Conservation (phyloP, 1,284 basidiomycete species). For the Vanrija sp. region DNA sequence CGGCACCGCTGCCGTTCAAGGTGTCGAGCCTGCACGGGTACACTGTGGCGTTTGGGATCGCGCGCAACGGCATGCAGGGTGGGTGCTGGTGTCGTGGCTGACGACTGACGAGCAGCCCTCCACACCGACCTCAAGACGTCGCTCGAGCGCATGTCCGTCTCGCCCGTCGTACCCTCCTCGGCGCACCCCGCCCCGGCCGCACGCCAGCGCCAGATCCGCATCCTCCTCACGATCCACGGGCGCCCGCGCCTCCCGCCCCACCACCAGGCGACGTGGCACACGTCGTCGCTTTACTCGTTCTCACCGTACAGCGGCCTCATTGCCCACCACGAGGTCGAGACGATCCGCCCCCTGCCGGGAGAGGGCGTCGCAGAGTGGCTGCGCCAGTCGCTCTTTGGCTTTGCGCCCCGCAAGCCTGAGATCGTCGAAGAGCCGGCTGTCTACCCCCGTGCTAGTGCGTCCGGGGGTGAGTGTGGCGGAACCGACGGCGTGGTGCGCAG, state of each 20-base stretch:
- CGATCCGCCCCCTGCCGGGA: conserved; percentile 47
- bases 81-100: conserved; percentile 6
- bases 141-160: conserved; percentile 43
- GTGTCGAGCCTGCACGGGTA: conserved; percentile 42
- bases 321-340: conserved; percentile 46
- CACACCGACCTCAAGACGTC: conserved; percentile 38
- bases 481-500: too few relatives aligned
- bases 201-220: conserved; percentile 39
- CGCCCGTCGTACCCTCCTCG: conserved; percentile 19
- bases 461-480: too few relatives aligned
- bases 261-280: conserved; percentile 42
- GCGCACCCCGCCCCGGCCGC: conserved; percentile 17
- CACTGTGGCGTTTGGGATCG: conserved; percentile 40
- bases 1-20: conserved; percentile 42
- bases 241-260: conserved; percentile 41
- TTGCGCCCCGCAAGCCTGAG: too few relatives aligned
- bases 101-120: conserved; percentile 30
- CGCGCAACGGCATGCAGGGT: conserved; percentile 49
- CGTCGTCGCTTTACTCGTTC: conserved; percentile 48
- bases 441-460: too few relatives aligned
- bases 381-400: conserved; percentile 36
- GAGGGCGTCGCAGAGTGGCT: conserved; percentile 49
- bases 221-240: conserved; percentile 37
- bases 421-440: too few relatives aligned
- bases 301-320: conserved; percentile 48